A percentile compares a stretch with the other conserved stretches of the same genome.
Evolutionary conservation across 768 basidiomycete species (phyloP).

Genomic region (Phlebiopsis gigantea): DNA sequence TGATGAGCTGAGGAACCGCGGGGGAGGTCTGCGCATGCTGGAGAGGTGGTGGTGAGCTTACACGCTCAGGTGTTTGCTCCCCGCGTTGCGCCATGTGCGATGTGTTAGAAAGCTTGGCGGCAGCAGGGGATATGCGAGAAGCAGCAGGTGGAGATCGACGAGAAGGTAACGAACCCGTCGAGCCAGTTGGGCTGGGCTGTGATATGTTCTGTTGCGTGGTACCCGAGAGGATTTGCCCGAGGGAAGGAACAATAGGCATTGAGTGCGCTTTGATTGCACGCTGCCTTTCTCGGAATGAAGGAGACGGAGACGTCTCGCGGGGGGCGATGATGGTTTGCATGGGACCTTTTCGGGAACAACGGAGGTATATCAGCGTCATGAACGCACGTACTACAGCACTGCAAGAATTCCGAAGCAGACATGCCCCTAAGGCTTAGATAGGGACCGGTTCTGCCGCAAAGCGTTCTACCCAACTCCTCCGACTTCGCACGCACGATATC

Average conservation of each 20-base stretch:
- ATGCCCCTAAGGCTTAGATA: constrained; percentile 6
- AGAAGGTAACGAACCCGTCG: constrained; percentile 29
- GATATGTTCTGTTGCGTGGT: constrained; percentile 37
- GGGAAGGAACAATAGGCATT: constrained; percentile 55
- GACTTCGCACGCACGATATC: constrained; percentile 1
- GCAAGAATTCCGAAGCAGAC: constrained; percentile 4
- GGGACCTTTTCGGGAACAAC: constrained; percentile 18
- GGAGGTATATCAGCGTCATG: constrained; percentile 16
- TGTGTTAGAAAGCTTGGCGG: constrained; percentile 27
- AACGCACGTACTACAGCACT: constrained; percentile 4
- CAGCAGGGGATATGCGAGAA: constrained; percentile 26
- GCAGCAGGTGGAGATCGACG: constrained; percentile 28
- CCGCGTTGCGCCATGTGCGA: constrained; percentile 17
- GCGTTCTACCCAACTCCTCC: not conserved
- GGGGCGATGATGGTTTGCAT: constrained; percentile 31
- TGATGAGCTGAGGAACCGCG: constrained; percentile 20
- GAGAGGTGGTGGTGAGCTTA: constrained; percentile 39
- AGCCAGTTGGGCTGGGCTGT: constrained; percentile 31
- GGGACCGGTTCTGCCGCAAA: constrained; percentile 4
- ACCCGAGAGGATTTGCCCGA: constrained; percentile 44
- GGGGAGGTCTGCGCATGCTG: constrained; percentile 27
- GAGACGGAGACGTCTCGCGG: constrained; percentile 39
- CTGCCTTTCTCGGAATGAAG: constrained; percentile 38
- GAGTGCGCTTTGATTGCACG: constrained; percentile 55
- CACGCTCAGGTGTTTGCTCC: constrained; percentile 31